Base-by-base conservation (phyloP, 495 filamentous ascomycete genomes). In the Trichoderma reesei region DNA sequence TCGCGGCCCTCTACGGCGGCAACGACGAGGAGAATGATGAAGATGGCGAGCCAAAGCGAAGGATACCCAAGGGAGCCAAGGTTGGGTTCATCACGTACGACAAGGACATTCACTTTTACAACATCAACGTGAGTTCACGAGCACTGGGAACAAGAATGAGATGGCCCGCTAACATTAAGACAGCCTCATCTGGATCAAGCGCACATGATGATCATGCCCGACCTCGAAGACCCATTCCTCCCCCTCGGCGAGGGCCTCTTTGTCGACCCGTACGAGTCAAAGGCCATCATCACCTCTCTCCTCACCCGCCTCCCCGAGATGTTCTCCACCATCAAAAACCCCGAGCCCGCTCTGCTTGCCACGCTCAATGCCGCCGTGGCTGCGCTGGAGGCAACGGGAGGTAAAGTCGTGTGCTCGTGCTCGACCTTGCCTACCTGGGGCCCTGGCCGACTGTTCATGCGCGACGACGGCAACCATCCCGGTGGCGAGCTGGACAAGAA, bases 161-260 rank as follows among this genome's bases (percentile, higher is more conserved):
- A 36, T 10, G 16, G 18, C 37, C 61, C 33, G 34, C 26, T 18
- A 51, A 34, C 67, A 69, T 36, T 69, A 51, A 20, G 18, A 54
- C 67, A 91, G 88, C 76, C 90, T 20, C 78, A 84, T 37, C 77
- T 96, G 36, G 90, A 96, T 60, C 86, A 91, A 76, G 90, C 94
- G 5, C 94, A 99, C 70, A 97, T 98, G 93, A 85, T 98, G 79
- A 92, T 98, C 18, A 96, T 98, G 91, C 90, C 94, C 10, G 94
- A 99, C 71, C 83, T 99, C 63, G 91, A 99, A 67, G 94, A 99
- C 67, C 93, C 94, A 0, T 99, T 99, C 72, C 88, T 97, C 8
- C 94, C 95, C 54, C 78, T 98, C 16, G 90, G 88, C 67, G 89
- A 96, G 60, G 92, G 92, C 10, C 79, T 98, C 3, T 97, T 99